These are phyloP conservation scores for Saturnispora gosingensis DNA, from an alignment of 805 yeast species.

Conservation along the genomic window DNA sequence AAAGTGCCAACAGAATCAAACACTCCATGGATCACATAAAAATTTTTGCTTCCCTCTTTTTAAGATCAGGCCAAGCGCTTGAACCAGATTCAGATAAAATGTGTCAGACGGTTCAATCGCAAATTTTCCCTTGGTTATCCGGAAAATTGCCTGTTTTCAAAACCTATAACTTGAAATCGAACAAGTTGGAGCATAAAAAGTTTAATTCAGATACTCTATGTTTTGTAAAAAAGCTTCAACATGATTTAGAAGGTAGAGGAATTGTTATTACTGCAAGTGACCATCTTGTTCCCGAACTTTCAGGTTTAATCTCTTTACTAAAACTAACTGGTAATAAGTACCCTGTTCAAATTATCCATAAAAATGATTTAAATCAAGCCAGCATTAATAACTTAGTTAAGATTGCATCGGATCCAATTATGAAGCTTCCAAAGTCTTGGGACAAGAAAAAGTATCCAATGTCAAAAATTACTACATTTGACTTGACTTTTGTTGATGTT, in stretches of 20 bases:
- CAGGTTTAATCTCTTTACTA: slow-evolving; percentile 39
- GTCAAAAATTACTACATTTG: slow-evolving; percentile 16
- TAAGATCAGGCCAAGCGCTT: slow-evolving; percentile 6
- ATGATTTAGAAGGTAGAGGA: slow-evolving; percentile 36
- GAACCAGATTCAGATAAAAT: slow-evolving; percentile 1
- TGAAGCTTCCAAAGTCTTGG: slow-evolving; percentile 20
- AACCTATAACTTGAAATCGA: slow-evolving; percentile 23
- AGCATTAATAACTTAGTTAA: slow-evolving; percentile 28
- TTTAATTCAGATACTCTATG: slow-evolving; percentile 13
- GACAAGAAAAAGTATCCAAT: slow-evolving; percentile 17
- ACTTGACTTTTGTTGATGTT: slow-evolving; percentile 28
- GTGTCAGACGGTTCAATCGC: slow-evolving; percentile 15
- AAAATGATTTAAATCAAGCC: slow-evolving; percentile 27
- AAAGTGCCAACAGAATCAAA: slow-evolving; percentile 19
- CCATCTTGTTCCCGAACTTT: slow-evolving; percentile 35
- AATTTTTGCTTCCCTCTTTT: slow-evolving; percentile 19
- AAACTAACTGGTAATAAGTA: slow-evolving; percentile 39
- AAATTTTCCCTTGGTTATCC: slow-evolving; percentile 36
- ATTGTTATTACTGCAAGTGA: slow-evolving; percentile 45
- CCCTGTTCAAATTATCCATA: slow-evolving; percentile 42
- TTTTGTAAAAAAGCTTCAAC: slow-evolving; percentile 23
- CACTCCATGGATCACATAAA: slow-evolving; percentile 21
- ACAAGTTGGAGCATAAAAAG: slow-evolving; percentile 1
- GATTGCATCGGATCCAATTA: slow-evolving; percentile 28
- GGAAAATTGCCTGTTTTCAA: slow-evolving; percentile 31